Evolutionary conservation across 495 filamentous ascomycete species (phyloP).

Genomic region (Penicillium egyptiacum): DNA sequence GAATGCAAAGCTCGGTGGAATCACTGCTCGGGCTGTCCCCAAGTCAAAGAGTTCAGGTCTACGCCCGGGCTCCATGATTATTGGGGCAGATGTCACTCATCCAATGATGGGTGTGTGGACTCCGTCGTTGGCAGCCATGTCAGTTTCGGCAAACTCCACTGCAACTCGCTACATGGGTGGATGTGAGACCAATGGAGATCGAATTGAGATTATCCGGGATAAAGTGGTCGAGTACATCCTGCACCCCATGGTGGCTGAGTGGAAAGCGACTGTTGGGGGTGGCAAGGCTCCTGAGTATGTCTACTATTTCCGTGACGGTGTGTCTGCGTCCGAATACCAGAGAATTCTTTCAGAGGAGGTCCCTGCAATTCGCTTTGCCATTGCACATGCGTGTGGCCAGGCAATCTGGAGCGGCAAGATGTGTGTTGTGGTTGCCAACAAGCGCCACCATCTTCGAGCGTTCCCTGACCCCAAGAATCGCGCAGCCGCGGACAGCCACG

Average conservation of each 20-base stretch:
- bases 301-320: constrained; percentile 94
- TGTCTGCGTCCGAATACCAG: constrained; percentile 79
- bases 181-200: constrained; percentile 73
- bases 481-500: constrained; percentile 60
- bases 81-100: constrained; percentile 91
- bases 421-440: constrained; percentile 82
- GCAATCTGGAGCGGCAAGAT: constrained; percentile 53
- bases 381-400: constrained; percentile 11
- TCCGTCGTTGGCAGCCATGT: constrained; percentile 85
- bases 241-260: constrained; percentile 58
- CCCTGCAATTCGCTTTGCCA: constrained; percentile 53
- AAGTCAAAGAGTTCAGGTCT: constrained; percentile 36
- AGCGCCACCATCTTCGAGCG: constrained; percentile 91
- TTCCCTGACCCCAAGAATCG: constrained; percentile 64
- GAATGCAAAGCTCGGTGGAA: constrained; percentile 91
- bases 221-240: constrained; percentile 65
- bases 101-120: constrained; percentile 59
- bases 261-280: constrained; percentile 55
- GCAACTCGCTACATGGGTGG: constrained; percentile 71
- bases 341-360: constrained; percentile 78
- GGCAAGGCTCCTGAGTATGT: constrained; percentile 60
- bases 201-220: constrained; percentile 69
- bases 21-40: constrained; percentile 54
- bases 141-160: constrained; percentile 70
- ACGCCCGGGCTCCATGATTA: constrained; percentile 62